Conservation (phyloP, 2,329 filamentous ascomycete genomes). For the Paecilomyces dactylethromorphus region DNA sequence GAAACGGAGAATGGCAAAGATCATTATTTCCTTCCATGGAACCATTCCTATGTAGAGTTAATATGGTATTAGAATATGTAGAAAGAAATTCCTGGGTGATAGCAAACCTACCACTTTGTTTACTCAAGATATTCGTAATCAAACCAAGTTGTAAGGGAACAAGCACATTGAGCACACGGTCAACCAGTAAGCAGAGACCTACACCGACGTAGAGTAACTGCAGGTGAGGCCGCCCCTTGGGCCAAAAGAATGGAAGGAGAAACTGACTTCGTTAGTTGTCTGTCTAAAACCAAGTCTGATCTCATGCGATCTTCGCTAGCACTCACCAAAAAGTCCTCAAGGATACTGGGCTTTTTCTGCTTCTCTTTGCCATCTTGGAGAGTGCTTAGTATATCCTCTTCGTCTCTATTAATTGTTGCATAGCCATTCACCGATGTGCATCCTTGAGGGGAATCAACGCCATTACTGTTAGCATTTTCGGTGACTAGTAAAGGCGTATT, state of each 20-base stretch:
- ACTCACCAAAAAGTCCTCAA: conserved; percentile 2
- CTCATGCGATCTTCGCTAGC: background rate
- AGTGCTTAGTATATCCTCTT: background rate
- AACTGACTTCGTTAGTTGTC: conserved; percentile 40
- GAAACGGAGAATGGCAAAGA: conserved; percentile 46
- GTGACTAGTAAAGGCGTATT: conserved; percentile 12
- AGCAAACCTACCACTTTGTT: conserved; percentile 33
- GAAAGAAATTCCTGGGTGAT: conserved; percentile 1
- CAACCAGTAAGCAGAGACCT: conserved; percentile 59
- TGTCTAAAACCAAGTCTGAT: background rate
- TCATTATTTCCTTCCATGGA: conserved; percentile 47
- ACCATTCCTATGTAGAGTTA: conserved; percentile 33
- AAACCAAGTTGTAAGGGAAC: conserved; percentile 76
- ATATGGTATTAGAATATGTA: conserved; percentile 20
- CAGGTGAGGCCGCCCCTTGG: conserved; percentile 57
- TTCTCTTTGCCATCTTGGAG: background rate
- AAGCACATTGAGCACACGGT: conserved; percentile 68
- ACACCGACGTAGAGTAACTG: conserved; percentile 64
- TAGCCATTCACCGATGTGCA: conserved; percentile 33
- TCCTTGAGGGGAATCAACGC: conserved; percentile 9
- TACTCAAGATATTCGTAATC: conserved; percentile 63
- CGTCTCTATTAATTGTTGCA: conserved; percentile 7
- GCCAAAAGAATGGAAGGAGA: conserved; percentile 75
- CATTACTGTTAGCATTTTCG: conserved; percentile 1
- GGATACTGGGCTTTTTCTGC: background rate